Evolutionary conservation across 352 stramenopile genomes (phyloP).

Genomic region (Pythium folliculosum): DNA sequence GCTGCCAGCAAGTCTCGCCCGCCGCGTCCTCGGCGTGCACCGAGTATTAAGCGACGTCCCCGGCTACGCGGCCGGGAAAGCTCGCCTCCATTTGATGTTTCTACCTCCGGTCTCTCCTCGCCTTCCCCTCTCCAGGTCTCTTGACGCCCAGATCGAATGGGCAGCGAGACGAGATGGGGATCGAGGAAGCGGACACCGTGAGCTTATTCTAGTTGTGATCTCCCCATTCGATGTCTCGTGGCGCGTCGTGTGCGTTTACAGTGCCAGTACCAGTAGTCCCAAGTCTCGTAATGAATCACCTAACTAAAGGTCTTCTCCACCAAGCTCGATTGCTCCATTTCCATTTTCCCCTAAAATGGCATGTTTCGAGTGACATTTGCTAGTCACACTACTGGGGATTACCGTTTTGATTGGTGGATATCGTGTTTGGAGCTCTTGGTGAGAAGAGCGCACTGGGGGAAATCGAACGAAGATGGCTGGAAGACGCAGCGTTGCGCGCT

Average conservation of each 20-base stretch:
- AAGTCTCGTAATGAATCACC: background rate
- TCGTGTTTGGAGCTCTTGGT: background rate
- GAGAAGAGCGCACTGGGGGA: background rate
- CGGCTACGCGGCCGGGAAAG: too few species aligned
- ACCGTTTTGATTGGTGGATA: constrained; percentile 18
- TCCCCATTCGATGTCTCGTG: background rate
- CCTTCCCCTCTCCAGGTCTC: background rate
- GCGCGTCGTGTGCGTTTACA: background rate
- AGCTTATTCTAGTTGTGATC: constrained; percentile 2
- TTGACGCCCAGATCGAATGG: constrained; percentile 22
- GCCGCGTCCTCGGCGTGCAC: constrained; percentile 66
- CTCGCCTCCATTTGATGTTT: background rate
- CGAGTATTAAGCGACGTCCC: constrained; percentile 52
- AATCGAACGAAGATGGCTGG: constrained; percentile 37
- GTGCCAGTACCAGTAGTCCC: too few species aligned
- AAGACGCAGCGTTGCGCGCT: constrained; percentile 51
- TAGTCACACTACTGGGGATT: background rate
- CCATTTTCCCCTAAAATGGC: too few species aligned
- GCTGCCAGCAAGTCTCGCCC: constrained; percentile 72
- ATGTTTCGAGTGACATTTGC: background rate
- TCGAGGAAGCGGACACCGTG: background rate
- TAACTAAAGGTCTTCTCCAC: too few species aligned
- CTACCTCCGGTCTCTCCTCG: background rate
- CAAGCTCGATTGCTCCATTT: too few species aligned
- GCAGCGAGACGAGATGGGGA: background rate